Evolutionary conservation across 768 basidiomycete genomes (phyloP), one percentile per base, ranked within the genome.

Genomic region (Leccinum aurantiacum): DNA sequence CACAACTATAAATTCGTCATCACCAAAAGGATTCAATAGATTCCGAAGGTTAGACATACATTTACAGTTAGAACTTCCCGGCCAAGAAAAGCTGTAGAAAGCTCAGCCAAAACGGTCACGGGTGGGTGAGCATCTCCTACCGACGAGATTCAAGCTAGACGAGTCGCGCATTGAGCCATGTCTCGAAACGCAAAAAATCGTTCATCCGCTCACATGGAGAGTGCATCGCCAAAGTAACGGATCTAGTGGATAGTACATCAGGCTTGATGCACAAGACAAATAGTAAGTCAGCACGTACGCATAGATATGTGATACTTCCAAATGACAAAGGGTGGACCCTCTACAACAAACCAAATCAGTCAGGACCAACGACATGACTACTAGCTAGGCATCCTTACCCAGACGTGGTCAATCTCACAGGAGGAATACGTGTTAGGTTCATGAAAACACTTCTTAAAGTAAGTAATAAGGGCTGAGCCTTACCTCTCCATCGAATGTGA

Each of bases 161-260:
- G 1, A 7, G 1, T 33, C 24, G 9, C 17, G 10, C 14, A 17
- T 54, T 58, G 3, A 54, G 54, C 49, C 8, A 15, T 22, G 6
- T 56, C 24, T n/a, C 1, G 4, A 48, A 33, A 61, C 15, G n/a
- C 5, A 24, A 6, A 31, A 4, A 24, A 6, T 6, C 1, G 33
- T n/a, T 3, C 3, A 27, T 29, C 50, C 13, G 22, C 68, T 61
- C 22, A 69, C 68, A 65, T 63, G 24, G 51, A 57, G 27, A 70
- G 17, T 6, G 33, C 54, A 44, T 70, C 56, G n/a, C 68, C 68
- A 1, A 70, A 47, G n/a, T 68, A 69, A 7, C 69, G 69, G n/a
- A 69, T 70, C 68, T 70, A 24, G 27, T 6, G 14, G 6, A 29
- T 38, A 22, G 5, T 4, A 3, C 29, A 31, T 31, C 7, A 4